Evolutionary conservation across 208 protist genomes (phyloP), one percentile per base, ranked within the genome.

Genomic region (Strigomonas oncopelti): DNA sequence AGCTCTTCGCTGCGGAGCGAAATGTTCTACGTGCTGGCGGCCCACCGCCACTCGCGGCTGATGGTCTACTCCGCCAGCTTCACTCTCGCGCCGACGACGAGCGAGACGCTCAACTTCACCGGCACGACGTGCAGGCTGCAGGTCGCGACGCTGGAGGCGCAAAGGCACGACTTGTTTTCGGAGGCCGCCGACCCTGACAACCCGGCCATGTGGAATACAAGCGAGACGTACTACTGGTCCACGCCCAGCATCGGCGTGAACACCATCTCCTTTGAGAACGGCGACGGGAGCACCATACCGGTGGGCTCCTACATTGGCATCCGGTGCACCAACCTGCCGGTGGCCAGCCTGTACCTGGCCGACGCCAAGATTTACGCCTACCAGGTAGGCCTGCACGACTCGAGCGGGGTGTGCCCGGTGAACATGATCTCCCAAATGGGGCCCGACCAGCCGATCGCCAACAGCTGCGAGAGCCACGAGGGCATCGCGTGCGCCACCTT

Each of bases 341-440:
- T 56, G 0, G 31, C 61, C 28, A 20, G 32, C 5, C 9, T 84
- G 25, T 36, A 53, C 46, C 18, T 84, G 45, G 25, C 48, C 18
- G 56, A 67, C 9, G 51, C 71, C 24, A 25, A 46, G 9, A 53
- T 80, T n/a, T 45, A 45, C n/a, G 78, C 73, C 1, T 84, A 80
- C 61, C 78, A 80, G 67, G 80, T 85, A 0, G 80, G 80, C 8
- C 75, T 81, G 28, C 34, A 76, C 14, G 61, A 67, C 27, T 16
- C 32, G 0, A 75, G 70, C 22, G 80, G 80, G 20, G 57, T 54
- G 56, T 85, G 80, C 57, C 80, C 80, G 0, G 72, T 85, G 1
- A 72, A 81, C 67, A 66, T 85, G n/a, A 28, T 57, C 29, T 65
- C 69, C 3, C 62, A 68, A 53, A 52, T 57, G 63, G 55, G 66